These are phyloP conservation scores for Phytophthora megakarya DNA, from an alignment of 352 stramenopile genomes.

Conservation along the genomic window DNA sequence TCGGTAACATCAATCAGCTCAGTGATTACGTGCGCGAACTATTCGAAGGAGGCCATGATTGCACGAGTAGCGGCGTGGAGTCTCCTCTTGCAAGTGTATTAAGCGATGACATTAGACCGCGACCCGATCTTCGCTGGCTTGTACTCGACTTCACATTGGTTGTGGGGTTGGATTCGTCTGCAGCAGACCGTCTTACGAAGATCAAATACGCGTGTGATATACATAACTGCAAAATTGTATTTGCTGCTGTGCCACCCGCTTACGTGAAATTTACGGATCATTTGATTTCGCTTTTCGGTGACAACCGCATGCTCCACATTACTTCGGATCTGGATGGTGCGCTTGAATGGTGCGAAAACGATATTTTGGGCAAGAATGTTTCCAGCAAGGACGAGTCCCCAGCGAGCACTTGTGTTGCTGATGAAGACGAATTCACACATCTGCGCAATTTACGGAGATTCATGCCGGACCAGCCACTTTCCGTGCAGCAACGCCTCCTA, in stretches of 20 bases:
- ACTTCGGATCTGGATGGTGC: slow-evolving; percentile 65
- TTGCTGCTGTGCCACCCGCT: slow-evolving; percentile 62
- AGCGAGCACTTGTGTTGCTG: slow-evolving; percentile 21
- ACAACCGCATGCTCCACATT: slow-evolving; percentile 57
- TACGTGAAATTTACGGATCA: slow-evolving; percentile 71
- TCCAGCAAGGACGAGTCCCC: slow-evolving; percentile 22
- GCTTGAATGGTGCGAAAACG: slow-evolving; percentile 76
- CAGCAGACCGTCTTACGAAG: slow-evolving; percentile 75
- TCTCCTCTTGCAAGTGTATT: slow-evolving; percentile 27
- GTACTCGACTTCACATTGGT: slow-evolving; percentile 95
- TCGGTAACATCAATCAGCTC: slow-evolving; percentile 91
- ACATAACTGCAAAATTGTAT: slow-evolving; percentile 69
- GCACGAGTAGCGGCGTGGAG: slow-evolving; percentile 4
- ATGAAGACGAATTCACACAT: slow-evolving; percentile 64
- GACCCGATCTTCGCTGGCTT: slow-evolving; percentile 52
- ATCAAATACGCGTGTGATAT: slow-evolving; percentile 80
- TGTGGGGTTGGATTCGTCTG: slow-evolving; percentile 89
- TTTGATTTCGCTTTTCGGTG: slow-evolving; percentile 56
- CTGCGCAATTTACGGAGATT: slow-evolving; percentile 62
- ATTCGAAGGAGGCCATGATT: slow-evolving; percentile 43
- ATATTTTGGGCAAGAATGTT: slow-evolving; percentile 52
- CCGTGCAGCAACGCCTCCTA: slow-evolving; percentile 65
- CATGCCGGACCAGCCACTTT: slow-evolving; percentile 70
- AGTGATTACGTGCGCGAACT: slow-evolving; percentile 87
- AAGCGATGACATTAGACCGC: slow-evolving; percentile 24